phyloP scores from a whole-genome alignment of 805 yeast genomes.

The Nakazawaea siamensis region DNA sequence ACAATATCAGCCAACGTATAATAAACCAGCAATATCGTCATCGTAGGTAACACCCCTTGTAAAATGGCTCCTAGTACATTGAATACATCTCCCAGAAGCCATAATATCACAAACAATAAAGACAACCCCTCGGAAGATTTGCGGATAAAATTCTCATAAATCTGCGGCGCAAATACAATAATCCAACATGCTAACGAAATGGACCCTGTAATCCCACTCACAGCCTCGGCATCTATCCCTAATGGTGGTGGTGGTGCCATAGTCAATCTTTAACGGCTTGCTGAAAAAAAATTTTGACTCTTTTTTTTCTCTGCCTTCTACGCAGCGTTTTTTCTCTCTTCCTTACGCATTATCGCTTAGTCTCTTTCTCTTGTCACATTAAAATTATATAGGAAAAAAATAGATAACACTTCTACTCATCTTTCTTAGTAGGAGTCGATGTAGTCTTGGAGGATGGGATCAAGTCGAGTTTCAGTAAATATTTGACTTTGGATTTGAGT shows the following conservation, averaged over 20 bases:
- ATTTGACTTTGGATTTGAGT: slow-evolving; percentile 27
- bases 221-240: slow-evolving; percentile 57
- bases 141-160: slow-evolving; percentile 82
- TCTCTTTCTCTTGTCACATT: no score
- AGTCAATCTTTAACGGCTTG: no score
- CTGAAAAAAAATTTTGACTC: no score
- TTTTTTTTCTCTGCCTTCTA: no score
- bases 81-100: slow-evolving; percentile 93
- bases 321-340: no score
- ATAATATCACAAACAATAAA: slow-evolving; percentile 72
- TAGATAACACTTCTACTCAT: no score
- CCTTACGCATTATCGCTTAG: no score
- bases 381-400: no score
- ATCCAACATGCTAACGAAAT: slow-evolving; percentile 97
- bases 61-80: slow-evolving; percentile 86
- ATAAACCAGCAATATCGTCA: slow-evolving; percentile 87
- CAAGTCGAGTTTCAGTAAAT: slow-evolving; percentile 11
- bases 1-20: slow-evolving; percentile 89
- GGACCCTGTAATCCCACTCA: slow-evolving; percentile 75
- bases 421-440: neutral
- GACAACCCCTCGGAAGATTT: slow-evolving; percentile 89
- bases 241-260: slow-evolving; percentile 63
- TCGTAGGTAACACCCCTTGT: slow-evolving; percentile 89
- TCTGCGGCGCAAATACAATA: slow-evolving; percentile 94
- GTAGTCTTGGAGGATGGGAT: neutral